Percentiles rank a stretch among this genome's conserved stretches.
phyloP scores from a whole-genome alignment of 1,284 basidiomycete genomes.

The Polyporus tsugae region DNA sequence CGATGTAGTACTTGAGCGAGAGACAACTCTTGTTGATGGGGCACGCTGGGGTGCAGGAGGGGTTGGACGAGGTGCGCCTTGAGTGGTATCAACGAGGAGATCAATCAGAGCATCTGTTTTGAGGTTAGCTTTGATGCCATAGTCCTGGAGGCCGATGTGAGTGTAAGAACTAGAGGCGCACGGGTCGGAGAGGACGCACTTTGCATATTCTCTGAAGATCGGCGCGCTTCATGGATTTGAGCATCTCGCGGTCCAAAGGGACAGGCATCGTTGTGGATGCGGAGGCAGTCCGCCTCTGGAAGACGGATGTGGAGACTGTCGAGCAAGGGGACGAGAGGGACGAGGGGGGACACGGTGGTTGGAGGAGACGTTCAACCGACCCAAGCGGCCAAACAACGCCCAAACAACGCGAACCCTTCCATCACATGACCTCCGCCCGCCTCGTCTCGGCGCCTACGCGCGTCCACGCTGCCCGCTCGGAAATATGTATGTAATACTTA shows the following conservation, averaged over 20 bases:
- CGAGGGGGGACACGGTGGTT: constrained; percentile 27
- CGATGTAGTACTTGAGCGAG: constrained; percentile 41
- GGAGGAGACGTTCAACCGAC: constrained; percentile 27
- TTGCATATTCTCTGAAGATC: constrained; percentile 84
- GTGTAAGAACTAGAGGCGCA: constrained; percentile 17
- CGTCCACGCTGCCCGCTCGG: background rate
- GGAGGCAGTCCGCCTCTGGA: constrained; percentile 15
- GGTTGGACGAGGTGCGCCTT: constrained; percentile 25
- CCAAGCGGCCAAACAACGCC: constrained; percentile 36
- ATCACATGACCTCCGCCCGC: constrained; percentile 29
- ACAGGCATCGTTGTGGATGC: constrained; percentile 50
- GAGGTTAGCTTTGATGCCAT: constrained; percentile 80
- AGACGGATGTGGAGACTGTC: constrained; percentile 8
- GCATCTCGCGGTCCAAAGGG: constrained; percentile 59
- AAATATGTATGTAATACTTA: too few relatives aligned
- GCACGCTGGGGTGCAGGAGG: constrained; percentile 36
- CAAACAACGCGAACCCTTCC: constrained; percentile 35
- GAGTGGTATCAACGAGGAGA: constrained; percentile 65
- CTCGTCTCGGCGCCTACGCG: background rate
- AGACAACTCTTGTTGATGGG: constrained; percentile 44
- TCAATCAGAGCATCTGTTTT: constrained; percentile 81
- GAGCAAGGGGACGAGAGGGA: constrained; percentile 2
- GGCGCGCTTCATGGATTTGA: constrained; percentile 69
- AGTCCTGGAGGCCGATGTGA: constrained; percentile 57
- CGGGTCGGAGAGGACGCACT: constrained; percentile 47